Evolutionary conservation across 1,139 yeast species (phyloP).

Genomic region (Taphrina confusa): DNA sequence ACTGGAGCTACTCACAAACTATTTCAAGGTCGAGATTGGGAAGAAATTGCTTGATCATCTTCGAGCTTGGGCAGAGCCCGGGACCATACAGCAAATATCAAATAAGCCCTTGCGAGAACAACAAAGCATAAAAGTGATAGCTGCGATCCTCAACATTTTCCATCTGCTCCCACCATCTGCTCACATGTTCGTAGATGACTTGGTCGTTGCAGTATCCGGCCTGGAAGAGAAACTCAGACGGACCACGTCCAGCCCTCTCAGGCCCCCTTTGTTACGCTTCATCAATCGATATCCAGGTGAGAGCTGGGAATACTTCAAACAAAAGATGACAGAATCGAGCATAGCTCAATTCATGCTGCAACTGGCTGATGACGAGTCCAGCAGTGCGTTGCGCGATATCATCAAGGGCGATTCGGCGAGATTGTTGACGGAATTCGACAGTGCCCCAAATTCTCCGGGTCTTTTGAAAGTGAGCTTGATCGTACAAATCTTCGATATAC

Average conservation of each 20-base stretch:
- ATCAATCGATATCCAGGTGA: slow-evolving; percentile 79
- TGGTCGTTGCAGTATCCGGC: slow-evolving; percentile 70
- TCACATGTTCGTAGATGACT: slow-evolving; percentile 83
- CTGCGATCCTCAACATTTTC: slow-evolving; percentile 87
- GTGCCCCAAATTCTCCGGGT: background rate
- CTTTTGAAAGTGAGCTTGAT: slow-evolving; percentile 1
- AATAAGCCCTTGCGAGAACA: slow-evolving; percentile 75
- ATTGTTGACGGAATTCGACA: background rate
- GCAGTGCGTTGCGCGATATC: slow-evolving; percentile 33
- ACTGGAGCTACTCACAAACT: slow-evolving; percentile 80
- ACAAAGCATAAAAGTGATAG: slow-evolving; percentile 79
- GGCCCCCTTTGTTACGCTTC: slow-evolving; percentile 87
- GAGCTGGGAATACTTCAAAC: slow-evolving; percentile 68
- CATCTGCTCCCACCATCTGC: slow-evolving; percentile 92
- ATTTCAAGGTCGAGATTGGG: slow-evolving; percentile 96
- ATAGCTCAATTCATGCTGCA: slow-evolving; percentile 60
- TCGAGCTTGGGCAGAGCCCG: slow-evolving; percentile 94
- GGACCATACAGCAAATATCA: slow-evolving; percentile 67
- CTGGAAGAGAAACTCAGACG: slow-evolving; percentile 84
- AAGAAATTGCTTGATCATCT: slow-evolving; percentile 87
- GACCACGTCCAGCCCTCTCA: slow-evolving; percentile 82
- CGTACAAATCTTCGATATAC: background rate
- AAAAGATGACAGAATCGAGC: slow-evolving; percentile 66
- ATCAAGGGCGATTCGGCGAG: background rate
- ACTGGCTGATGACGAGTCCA: slow-evolving; percentile 37